These are phyloP conservation scores for Aspergillus indologenus DNA, from an alignment of 495 filamentous ascomycete species.

Conservation along the genomic window DNA sequence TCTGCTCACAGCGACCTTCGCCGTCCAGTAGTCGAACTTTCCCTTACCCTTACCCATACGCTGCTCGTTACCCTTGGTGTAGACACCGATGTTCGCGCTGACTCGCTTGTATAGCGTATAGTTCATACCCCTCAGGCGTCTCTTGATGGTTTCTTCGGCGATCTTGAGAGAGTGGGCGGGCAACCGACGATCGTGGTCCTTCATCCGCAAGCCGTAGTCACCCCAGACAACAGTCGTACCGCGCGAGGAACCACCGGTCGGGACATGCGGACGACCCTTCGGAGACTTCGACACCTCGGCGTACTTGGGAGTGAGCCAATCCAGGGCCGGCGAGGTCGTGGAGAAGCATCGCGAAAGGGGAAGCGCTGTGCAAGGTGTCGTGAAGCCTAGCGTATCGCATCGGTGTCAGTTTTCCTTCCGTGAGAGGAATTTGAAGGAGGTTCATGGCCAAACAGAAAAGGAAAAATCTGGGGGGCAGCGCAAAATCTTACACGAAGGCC, in stretches of 20 bases:
- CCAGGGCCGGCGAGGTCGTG: conserved; percentile 58
- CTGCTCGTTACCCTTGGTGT: conserved; percentile 89
- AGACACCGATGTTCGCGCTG: conserved; percentile 88
- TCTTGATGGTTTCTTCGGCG: conserved; percentile 89
- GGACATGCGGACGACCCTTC: conserved; percentile 84
- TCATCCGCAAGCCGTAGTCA: conserved; percentile 92
- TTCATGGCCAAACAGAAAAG: not conserved
- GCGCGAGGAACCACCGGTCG: conserved; percentile 84
- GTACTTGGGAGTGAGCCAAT: conserved; percentile 79
- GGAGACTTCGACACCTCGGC: conserved; percentile 77
- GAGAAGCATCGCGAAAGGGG: conserved; percentile 64
- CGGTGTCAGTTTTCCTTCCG: conserved; percentile 22
- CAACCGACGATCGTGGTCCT: conserved; percentile 87
- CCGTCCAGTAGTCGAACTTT: conserved; percentile 93
- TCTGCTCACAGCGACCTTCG: conserved; percentile 79
- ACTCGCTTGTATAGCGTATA: conserved; percentile 90
- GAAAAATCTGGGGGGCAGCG: not conserved
- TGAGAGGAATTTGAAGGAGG: not conserved
- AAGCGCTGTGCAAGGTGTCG: conserved; percentile 30
- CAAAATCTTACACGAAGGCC: conserved; percentile 35
- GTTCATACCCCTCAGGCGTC: conserved; percentile 82
- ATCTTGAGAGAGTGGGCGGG: conserved; percentile 81
- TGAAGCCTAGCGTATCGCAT: conserved; percentile 26
- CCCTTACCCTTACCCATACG: conserved; percentile 99
- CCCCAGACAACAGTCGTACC: conserved; percentile 97